A percentile compares a stretch with the other conserved stretches of the same genome.
Evolutionary conservation across 2,329 filamentous ascomycete species (phyloP).

Genomic region (Mariannaea elegans): DNA sequence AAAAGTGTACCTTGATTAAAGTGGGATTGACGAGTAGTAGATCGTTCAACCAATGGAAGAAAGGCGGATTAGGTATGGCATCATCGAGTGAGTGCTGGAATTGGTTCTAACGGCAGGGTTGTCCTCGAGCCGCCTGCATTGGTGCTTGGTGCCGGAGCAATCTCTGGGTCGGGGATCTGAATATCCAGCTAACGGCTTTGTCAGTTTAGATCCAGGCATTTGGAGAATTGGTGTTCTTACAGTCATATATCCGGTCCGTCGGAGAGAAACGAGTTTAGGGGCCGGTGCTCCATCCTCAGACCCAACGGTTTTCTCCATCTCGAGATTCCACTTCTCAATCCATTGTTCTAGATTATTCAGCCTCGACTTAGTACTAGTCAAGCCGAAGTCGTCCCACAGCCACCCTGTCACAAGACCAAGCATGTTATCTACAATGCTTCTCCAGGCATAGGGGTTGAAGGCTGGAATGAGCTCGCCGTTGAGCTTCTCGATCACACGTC

Average conservation of each 20-base stretch:
- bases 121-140: conserved; percentile 49
- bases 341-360: conserved; percentile 78
- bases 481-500: conserved; percentile 80
- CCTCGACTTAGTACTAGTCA: conserved; percentile 77
- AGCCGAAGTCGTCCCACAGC: conserved; percentile 91
- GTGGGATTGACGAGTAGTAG: conserved; percentile 18
- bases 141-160: conserved; percentile 62
- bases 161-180: conserved; percentile 81
- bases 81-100: conserved; percentile 37
- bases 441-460: conserved; percentile 79
- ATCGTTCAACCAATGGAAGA: conserved; percentile 18
- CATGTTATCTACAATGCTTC: conserved; percentile 82
- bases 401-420: conserved; percentile 88
- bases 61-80: conserved; percentile 18
- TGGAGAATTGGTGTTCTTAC: conserved; percentile 54
- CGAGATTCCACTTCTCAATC: conserved; percentile 86
- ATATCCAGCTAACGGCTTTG: conserved; percentile 70
- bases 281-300: conserved; percentile 60
- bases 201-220: conserved; percentile 19
- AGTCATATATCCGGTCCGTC: conserved; percentile 88
- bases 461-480: conserved; percentile 80
- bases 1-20: conserved; percentile 29
- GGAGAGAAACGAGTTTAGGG: conserved; percentile 80
- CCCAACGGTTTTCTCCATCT: conserved; percentile 67
- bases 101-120: conserved; percentile 46